These are phyloP conservation scores for Rhizopogon vesiculosus DNA, from an alignment of 768 basidiomycete genomes.

Conservation along the genomic window DNA sequence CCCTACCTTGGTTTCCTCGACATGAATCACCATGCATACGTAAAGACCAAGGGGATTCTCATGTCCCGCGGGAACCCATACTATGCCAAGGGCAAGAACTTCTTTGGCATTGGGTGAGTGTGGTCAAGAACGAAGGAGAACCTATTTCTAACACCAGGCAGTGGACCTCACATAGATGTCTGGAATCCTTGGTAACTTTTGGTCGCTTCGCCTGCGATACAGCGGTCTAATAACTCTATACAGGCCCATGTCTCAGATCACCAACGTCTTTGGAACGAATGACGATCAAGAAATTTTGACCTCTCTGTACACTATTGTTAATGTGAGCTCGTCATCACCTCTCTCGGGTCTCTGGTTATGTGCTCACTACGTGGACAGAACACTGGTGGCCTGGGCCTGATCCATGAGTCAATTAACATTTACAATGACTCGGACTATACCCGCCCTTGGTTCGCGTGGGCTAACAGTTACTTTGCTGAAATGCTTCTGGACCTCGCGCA, in stretches of 20 bases:
- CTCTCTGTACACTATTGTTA: constrained; percentile 60
- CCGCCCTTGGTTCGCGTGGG: constrained; percentile 80
- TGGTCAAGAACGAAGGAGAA: not conserved
- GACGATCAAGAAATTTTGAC: constrained; percentile 63
- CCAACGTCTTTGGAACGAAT: constrained; percentile 69
- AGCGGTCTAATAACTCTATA: not conserved
- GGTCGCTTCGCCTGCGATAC: not conserved
- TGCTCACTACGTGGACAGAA: constrained; percentile 39
- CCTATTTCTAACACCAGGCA: constrained; percentile 19
- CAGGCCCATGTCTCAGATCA: constrained; percentile 80
- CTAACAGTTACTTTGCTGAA: constrained; percentile 79
- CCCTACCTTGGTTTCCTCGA: constrained; percentile 78
- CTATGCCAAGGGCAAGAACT: constrained; percentile 55
- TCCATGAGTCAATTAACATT: constrained; percentile 71
- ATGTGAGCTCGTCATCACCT: constrained; percentile 39
- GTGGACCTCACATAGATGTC: constrained; percentile 70
- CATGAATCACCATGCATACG: constrained; percentile 51
- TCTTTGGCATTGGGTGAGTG: constrained; percentile 66
- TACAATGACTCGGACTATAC: constrained; percentile 56
- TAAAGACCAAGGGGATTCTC: constrained; percentile 58
- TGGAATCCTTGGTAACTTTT: constrained; percentile 60
- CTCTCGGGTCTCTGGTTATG: not conserved
- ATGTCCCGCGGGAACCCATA: constrained; percentile 69
- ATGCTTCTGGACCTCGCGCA: constrained; percentile 75
- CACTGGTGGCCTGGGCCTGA: constrained; percentile 69